Conservation (phyloP, 257 asterid species). For the Solanum pimpinellifolium region DNA sequence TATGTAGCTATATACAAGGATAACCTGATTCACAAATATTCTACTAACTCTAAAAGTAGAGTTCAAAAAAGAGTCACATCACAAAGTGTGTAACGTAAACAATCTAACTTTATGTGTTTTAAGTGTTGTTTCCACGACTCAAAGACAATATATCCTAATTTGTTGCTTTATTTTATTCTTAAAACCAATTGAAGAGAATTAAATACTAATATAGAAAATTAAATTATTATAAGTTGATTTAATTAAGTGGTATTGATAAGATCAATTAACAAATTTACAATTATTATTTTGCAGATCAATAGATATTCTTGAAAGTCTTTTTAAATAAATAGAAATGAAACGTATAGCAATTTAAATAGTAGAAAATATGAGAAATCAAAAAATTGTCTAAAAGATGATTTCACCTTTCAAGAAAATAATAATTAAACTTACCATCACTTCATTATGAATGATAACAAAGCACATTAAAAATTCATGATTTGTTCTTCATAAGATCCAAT, state of each 20-base stretch:
- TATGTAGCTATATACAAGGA: background rate
- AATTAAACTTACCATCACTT: background rate
- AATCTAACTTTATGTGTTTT: background rate
- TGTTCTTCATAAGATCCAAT: background rate
- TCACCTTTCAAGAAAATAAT: background rate
- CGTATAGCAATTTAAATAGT: background rate
- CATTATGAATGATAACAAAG: background rate
- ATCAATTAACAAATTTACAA: background rate
- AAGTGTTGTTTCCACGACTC: background rate
- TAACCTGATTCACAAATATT: background rate
- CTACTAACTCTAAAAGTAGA: background rate
- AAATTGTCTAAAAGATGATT: background rate
- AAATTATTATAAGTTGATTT: background rate
- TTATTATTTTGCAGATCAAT: background rate
- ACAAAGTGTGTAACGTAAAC: background rate
- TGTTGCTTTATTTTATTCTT: background rate
- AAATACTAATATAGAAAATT: background rate
- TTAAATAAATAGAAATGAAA: background rate
- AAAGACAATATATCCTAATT: background rate
- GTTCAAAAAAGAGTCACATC: background rate
- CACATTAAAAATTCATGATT: background rate
- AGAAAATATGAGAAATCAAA: background rate
- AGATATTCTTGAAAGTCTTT: background rate
- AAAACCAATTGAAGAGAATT: background rate
- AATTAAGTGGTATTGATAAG: background rate